Evolutionary conservation across 202 grass and related monocot genomes (phyloP), one percentile per base, ranked within the genome.

Genomic region (Panicum virgatum): DNA sequence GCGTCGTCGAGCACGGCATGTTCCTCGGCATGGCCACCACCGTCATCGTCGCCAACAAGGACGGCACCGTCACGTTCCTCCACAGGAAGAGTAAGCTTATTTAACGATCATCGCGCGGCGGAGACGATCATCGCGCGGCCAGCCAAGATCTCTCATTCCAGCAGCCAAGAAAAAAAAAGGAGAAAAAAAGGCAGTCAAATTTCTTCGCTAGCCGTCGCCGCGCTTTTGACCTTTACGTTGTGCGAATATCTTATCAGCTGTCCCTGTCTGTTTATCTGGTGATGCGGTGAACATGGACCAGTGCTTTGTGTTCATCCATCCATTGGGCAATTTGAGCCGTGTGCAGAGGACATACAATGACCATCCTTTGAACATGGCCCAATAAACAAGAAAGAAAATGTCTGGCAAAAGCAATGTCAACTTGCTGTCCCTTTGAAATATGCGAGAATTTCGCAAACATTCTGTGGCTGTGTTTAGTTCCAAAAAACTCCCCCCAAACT

Each of bases 1-100:
- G 93, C 45, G 90, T 96, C 34, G 84, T 96, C 30, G 93, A 96
- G 84, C 93, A 96, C 71, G 93, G 93, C 75, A 92, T 96, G 93
- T 96, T 96, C 76, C 88, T 96, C 5, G 88, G 84, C 62, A 86
- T 96, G 80, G 90, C 93, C 1, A 96, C 93, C 1, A 66, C 77
- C 26, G 83, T 96, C 8, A 77, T 96, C 68, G 70, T 96, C 71
- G 93, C 93, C 36, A 88, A 90, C 72, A 92, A 86, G 47, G 83
- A 96, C 70, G 93, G 90, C 43, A 76, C 60, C 30, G 80, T 92
- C 30, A 0, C 42, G 4, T 46, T 90, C 18, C 60, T 90, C 76
- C 62, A 75, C 80, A 96, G 70, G 88, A 85, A 89, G 68, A 91
- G 80, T 61, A 82, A 9, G 56, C 56, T 27, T 6, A 23, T 9